Base-by-base conservation (phyloP, 2,329 filamentous ascomycete genomes). In the Furcasterigmium furcatum region DNA sequence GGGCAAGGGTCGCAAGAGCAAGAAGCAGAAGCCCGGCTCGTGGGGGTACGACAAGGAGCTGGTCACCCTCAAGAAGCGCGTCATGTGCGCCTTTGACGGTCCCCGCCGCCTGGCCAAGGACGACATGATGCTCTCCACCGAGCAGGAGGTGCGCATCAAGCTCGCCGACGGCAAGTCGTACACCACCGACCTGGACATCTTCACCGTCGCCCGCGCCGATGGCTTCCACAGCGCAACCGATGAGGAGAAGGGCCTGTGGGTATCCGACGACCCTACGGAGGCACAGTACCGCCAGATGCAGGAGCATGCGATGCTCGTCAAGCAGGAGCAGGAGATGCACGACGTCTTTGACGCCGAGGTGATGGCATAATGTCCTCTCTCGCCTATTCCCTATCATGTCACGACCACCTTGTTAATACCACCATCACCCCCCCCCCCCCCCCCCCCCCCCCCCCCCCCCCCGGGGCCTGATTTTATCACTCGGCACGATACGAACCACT, bases 51-150 rank as follows among this genome's bases (percentile, higher is more conserved):
- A 91, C 51, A 85, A 88, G 59, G 87, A 89, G 58, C 91, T 94
- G 73, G 96, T 97, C 89, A 95, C 88, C 62, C 95, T 95, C 82
- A 96, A 95, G 82, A 96, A 96, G 80, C 88, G 94, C 22, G 90
- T 96, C 45, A 77, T 97, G 58, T 90, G 90, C 52, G 88, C 95
- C 18, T 99, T 95, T 59, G 91, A 97, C 60, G 94, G 94, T 1
- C 79, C 79, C 14, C 84, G 91, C 44, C 84, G 92, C 35, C 77
- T 99, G 41, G 94, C 88, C 80, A 97, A 97, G 73, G 94, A 99
- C 62, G 94, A 99, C 69, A 94, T 97, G 90, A 95, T 96, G 91
- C 84, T 99, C 41, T 90, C 91, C 56, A 91, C 88, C 14, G 91
- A 96, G 57, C 91, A 94, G 59, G 94, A 99, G 69, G 90, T 97